Base-by-base conservation (phyloP, 345 rosid species). In the Iberis pinnata region DNA sequence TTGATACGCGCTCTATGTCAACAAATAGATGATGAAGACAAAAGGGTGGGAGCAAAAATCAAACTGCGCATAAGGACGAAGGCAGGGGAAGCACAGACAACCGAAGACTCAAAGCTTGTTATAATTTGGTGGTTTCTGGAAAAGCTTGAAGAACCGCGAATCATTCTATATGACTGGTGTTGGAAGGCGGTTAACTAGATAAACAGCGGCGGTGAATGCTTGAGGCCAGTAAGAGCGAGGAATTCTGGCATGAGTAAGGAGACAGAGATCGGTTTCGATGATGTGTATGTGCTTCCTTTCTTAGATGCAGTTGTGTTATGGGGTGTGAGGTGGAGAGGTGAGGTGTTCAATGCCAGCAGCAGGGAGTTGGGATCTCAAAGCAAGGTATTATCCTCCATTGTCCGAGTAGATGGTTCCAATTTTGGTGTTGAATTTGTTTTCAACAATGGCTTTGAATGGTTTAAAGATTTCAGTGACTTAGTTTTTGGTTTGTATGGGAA, bases 401-500 rank as follows among this genome's bases (percentile, higher is more conserved):
- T 41, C 45, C 0, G 24, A 41, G 12, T 9, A 41, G 0, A 41
- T 9, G 0, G 45, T 41, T 0, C 22, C 13, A 4, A 41, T 41
- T 1, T 9, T 41, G 1, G 10, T 7, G 1, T 2, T 7, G 2
- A 37, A 14, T 2, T 7, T 2, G 6, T 18, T 41, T 4, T 41
- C 24, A 0, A 41, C 45, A 0, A 41, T 1, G 0, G n/a, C n/a
- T 9, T 17, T 17, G n/a, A 41, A 41, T 0, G 45, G n/a, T 0
- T 5, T 4, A 1, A 18, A 4, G 2, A 8, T 41, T 10, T 41
- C 22, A 4, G 7, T 3, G 0, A 8, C 20, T 18, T 9, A 19
- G 1, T 5, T 1, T 5, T 42, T 42, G n/a, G n/a, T 5, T 18
- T 42, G 17, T 2, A 42, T 24, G 0, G 14, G 46, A 1, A 17